These are phyloP conservation scores for Anisodus acutangulus DNA, from an alignment of 257 asterid genomes.

Conservation along the genomic window DNA sequence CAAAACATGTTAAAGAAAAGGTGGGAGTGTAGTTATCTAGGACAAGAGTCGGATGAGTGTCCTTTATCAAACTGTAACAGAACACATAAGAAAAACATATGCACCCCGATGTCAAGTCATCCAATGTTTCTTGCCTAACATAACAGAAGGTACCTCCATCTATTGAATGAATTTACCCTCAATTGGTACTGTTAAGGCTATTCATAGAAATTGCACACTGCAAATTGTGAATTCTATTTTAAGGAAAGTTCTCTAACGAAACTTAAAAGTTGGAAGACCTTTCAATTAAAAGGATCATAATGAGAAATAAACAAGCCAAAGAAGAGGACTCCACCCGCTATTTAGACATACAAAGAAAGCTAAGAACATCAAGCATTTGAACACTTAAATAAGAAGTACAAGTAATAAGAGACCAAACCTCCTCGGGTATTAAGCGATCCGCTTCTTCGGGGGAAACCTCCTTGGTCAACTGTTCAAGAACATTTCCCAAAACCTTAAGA, in stretches of 20 bases:
- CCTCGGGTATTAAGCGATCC: constrained; percentile 80
- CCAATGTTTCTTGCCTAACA: background rate
- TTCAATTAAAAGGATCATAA: constrained; percentile 8
- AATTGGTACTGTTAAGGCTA: background rate
- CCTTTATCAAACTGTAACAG: background rate
- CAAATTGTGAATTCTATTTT: constrained; percentile 20
- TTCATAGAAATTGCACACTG: constrained; percentile 11
- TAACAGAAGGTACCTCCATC: constrained; percentile 15
- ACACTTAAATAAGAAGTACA: constrained; percentile 15
- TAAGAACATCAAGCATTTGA: constrained; percentile 19
- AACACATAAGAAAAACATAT: background rate
- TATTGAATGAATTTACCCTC: background rate
- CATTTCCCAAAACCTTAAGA: constrained; percentile 86
- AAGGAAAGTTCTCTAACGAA: background rate
- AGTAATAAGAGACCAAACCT: constrained; percentile 51
- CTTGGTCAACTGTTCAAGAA: constrained; percentile 76
- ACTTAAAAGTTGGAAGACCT: constrained; percentile 9
- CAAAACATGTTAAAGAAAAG: constrained; percentile 5
- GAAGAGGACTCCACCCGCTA: background rate
- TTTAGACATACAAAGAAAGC: background rate
- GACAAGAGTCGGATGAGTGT: background rate
- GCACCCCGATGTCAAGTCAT: background rate
- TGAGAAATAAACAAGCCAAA: background rate
- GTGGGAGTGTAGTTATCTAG: background rate
- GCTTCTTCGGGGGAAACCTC: constrained; percentile 98